Conservation (phyloP, 495 filamentous ascomycete genomes). For the Hyaloscypha finlandica region DNA sequence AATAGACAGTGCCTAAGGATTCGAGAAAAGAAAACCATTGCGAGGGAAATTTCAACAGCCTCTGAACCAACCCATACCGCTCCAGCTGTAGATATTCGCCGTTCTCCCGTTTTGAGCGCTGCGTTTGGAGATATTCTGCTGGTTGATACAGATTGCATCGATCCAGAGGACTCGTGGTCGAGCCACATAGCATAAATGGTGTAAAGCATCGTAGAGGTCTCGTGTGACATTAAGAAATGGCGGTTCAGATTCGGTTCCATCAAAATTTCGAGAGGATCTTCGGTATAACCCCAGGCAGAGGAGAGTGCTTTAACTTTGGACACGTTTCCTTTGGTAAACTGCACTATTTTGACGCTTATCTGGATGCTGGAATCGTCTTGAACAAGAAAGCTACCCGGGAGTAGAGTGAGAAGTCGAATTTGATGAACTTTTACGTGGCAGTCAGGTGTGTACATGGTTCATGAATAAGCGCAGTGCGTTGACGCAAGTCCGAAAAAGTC, state of each 20-base stretch:
- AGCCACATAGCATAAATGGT: not conserved
- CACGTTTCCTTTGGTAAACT: not conserved
- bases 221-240: not conserved
- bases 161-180: not conserved
- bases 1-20: too few relatives aligned
- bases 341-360: not conserved
- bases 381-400: not conserved
- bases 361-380: not conserved
- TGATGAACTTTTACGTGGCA: not conserved
- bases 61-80: conserved; percentile 3
- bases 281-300: not conserved
- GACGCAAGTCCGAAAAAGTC: too few relatives aligned
- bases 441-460: too few relatives aligned
- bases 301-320: not conserved
- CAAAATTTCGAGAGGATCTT: not conserved
- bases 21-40: too few relatives aligned
- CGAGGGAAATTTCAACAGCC: not conserved
- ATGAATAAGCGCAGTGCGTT: too few relatives aligned
- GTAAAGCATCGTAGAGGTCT: not conserved
- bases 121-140: not conserved
- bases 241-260: not conserved
- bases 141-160: too few relatives aligned
- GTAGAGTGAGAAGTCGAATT: not conserved
- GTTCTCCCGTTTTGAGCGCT: not conserved
- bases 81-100: not conserved